Evolutionary conservation across 176 grass and related monocot genomes (phyloP), one percentile per base, ranked within the genome.

Genomic region (Rhynchospora tenuis): DNA sequence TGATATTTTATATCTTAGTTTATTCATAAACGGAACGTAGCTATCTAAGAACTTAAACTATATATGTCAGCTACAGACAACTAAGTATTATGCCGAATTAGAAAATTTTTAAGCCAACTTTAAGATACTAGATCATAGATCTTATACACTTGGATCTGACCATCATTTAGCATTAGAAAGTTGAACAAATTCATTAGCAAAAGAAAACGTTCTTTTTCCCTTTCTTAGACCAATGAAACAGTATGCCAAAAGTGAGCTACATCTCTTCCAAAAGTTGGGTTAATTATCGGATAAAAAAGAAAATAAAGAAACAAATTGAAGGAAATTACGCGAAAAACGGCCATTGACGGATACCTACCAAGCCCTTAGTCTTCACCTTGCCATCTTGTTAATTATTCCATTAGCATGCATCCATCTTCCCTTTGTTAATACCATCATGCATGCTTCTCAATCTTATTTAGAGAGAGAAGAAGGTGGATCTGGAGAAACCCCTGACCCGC

Each of bases 331-430:
- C 87, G 88, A 93, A 91, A 93, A 97, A 83, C 79, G 89, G 87
- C 81, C 83, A 75, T 69, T 93, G 93, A 83, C 84, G 59, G 86
- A 86, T 86, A 93, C 89, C 87, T 86, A 92, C 88, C 87, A 79
- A 31, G 73, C 67, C 73, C 61, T 55, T 77, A 62, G 83, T 22
- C 61, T 50, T 26, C 80, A 59, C 71, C 15, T 77, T 70, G 45
- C 45, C 68, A 72, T 83, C 74, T 81, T 44, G 56, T 45, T 75
- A 81, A 52, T 79, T 72, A 48, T 44, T 84, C 45, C 46, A 59
- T 87, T 54, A 44, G 33, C 61, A 62, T 4, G 29, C 38, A 31
- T 61, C 48, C 71, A 44, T 60, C 64, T 29, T 71, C 59, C 68
- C 51, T 82, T 79, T 59, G 51, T 85, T 81, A 65, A 86, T 63